A percentile compares a stretch with the other conserved stretches of the same genome.
Conservation (phyloP, 2,329 filamentous ascomycete genomes). For the Colletotrichum sp. region DNA sequence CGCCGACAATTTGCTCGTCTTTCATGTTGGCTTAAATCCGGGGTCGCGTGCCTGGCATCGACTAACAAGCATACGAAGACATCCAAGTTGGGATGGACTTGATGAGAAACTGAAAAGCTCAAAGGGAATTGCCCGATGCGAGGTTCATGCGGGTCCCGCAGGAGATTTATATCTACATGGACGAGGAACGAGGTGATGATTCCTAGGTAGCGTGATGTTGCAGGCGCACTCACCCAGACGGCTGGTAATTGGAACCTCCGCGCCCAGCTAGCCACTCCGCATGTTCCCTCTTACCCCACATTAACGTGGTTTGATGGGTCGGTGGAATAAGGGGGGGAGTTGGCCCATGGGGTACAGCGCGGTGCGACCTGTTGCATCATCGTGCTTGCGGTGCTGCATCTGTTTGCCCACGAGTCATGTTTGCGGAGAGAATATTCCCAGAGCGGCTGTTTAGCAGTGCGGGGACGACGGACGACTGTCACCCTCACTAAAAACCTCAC, state of each 20-base stretch:
- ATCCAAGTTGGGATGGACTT: neutral
- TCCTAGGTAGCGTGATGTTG: neutral
- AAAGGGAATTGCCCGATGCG: neutral
- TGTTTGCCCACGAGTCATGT: slow-evolving; percentile 1
- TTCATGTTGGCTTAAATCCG: neutral
- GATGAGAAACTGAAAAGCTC: neutral
- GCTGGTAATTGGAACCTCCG: neutral
- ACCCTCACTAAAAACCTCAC: neutral
- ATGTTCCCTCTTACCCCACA: slow-evolving; percentile 4
- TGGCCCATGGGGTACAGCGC: slow-evolving; percentile 11
- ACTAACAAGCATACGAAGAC: neutral
- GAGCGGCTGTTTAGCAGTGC: neutral
- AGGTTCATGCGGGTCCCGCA: neutral
- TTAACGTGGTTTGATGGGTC: slow-evolving; percentile 5
- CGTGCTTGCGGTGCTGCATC: neutral
- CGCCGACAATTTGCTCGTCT: slow-evolving; percentile 29
- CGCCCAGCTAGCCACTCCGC: neutral
- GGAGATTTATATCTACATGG: slow-evolving; percentile 2
- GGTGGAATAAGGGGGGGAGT: neutral
- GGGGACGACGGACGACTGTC: slow-evolving; percentile 14
- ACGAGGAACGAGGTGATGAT: neutral
- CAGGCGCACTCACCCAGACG: neutral
- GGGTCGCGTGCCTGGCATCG: neutral
- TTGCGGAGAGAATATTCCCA: neutral
- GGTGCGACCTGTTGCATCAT: slow-evolving; percentile 8